Percentiles rank a stretch among this genome's conserved stretches.
Evolutionary conservation across 2,329 filamentous ascomycete species (phyloP).

Genomic region (Exutisphaerella laricina): DNA sequence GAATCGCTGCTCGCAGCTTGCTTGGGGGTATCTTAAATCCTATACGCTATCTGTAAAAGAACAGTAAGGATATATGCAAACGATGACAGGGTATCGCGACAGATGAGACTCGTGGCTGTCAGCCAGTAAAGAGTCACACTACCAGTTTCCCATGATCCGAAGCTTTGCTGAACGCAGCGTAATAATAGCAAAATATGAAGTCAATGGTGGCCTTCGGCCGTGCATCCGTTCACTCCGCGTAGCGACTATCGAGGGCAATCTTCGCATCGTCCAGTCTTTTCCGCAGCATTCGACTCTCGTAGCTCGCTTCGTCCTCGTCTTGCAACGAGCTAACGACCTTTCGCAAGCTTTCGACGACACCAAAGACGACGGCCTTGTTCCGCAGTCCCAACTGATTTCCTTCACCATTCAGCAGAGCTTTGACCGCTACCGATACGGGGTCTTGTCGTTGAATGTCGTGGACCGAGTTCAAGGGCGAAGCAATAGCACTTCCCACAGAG

Average conservation of each 20-base stretch:
- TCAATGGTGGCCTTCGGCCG: no score
- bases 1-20: no score
- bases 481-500: constrained; percentile 8
- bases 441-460: constrained; percentile 32
- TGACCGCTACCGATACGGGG: constrained; percentile 33
- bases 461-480: constrained; percentile 12
- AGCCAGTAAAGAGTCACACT: neutral
- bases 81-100: neutral
- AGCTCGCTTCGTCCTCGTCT: constrained; percentile 40
- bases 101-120: neutral
- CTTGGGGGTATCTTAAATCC: no score
- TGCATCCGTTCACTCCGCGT: no score
- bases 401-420: constrained; percentile 37
- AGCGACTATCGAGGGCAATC: constrained; percentile 63
- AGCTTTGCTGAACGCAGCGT: no score
- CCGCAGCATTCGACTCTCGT: constrained; percentile 60
- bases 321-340: constrained; percentile 50
- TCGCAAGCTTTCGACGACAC: constrained; percentile 49
- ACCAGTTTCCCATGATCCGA: neutral
- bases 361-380: constrained; percentile 50
- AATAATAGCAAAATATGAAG: no score
- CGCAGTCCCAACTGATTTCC: constrained; percentile 44
- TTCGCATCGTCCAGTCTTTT: constrained; percentile 70
- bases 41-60: no score
- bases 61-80: no score